phyloP scores from a whole-genome alignment of 129 eudicot species.

The Tanacetum coccineum region DNA sequence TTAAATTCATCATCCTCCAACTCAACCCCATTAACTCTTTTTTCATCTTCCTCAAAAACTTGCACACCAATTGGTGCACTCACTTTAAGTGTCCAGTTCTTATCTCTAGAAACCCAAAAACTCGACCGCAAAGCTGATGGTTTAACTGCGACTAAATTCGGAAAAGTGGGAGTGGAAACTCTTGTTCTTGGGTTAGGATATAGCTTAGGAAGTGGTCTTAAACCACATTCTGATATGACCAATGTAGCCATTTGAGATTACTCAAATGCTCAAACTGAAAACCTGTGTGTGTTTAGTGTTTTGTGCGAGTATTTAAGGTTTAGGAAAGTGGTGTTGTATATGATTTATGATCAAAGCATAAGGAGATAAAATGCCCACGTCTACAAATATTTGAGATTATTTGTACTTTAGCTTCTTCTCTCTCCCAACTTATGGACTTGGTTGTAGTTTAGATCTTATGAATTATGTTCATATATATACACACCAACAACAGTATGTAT shows the following conservation, averaged over 20 bases:
- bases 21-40: slow-evolving; percentile 10
- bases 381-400: slow-evolving; percentile 3
- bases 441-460: slow-evolving; percentile 9
- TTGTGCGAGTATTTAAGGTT: slow-evolving; percentile 8
- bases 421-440: not conserved
- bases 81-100: slow-evolving; percentile 50
- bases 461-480: slow-evolving; percentile 6
- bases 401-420: not conserved
- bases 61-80: slow-evolving; percentile 50
- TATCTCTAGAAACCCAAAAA: slow-evolving; percentile 20
- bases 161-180: slow-evolving; percentile 12
- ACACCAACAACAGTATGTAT: not conserved
- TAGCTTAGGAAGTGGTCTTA: slow-evolving; percentile 45
- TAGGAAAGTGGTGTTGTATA: not conserved
- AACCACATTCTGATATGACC: slow-evolving; percentile 59
- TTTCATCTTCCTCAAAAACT: slow-evolving; percentile 29
- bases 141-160: slow-evolving; percentile 9
- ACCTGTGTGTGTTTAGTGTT: not conserved
- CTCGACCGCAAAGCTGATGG: slow-evolving; percentile 24
- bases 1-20: slow-evolving; percentile 38
- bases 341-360: slow-evolving; percentile 12
- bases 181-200: slow-evolving; percentile 45
- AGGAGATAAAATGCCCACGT: slow-evolving; percentile 28
- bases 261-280: slow-evolving; percentile 10
- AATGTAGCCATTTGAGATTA: slow-evolving; percentile 43